These are phyloP conservation scores for Aspergillus japonicus DNA, from an alignment of 2,329 filamentous ascomycete genomes.

Conservation along the genomic window DNA sequence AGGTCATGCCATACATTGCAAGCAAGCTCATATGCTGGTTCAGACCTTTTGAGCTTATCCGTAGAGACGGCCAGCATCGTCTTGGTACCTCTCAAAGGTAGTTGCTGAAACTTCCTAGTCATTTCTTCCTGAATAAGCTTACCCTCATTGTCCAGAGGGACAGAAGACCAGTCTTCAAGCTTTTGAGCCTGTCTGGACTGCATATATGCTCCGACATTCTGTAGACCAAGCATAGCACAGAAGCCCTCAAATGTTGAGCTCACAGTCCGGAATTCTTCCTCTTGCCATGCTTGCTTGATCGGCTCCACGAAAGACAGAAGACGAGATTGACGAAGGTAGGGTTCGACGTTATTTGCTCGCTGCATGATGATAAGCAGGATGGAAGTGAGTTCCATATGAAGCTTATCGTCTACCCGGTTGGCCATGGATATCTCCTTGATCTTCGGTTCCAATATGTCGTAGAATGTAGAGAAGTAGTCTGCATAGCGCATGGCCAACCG, in stretches of 20 bases:
- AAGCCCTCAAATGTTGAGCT: slow-evolving; percentile 77
- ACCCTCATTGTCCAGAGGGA: slow-evolving; percentile 75
- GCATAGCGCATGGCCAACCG: slow-evolving; percentile 87
- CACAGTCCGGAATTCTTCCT: slow-evolving; percentile 64
- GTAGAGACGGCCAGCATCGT: slow-evolving; percentile 90
- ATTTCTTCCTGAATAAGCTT: slow-evolving; percentile 75
- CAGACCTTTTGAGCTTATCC: slow-evolving; percentile 76
- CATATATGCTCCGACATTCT: slow-evolving; percentile 78
- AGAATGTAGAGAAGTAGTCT: slow-evolving; percentile 83
- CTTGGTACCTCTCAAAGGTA: slow-evolving; percentile 85
- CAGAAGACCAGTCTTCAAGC: slow-evolving; percentile 77
- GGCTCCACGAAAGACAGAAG: slow-evolving; percentile 78
- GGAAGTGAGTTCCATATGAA: slow-evolving; percentile 80
- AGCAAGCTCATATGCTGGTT: slow-evolving; percentile 71
- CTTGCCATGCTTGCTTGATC: slow-evolving; percentile 76
- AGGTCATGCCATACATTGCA: slow-evolving; percentile 80
- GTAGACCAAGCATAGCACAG: slow-evolving; percentile 74
- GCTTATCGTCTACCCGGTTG: slow-evolving; percentile 75
- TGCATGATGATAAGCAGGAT: slow-evolving; percentile 96
- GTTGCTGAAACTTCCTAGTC: slow-evolving; percentile 68
- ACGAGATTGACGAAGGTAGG: slow-evolving; percentile 66
- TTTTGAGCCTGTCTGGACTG: slow-evolving; percentile 69
- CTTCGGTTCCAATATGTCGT: slow-evolving; percentile 79
- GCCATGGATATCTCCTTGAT: slow-evolving; percentile 73
- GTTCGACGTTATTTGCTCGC: slow-evolving; percentile 73